These are phyloP conservation scores for Polygonum aviculare DNA, from an alignment of 148 eudicot species.

Conservation along the genomic window DNA sequence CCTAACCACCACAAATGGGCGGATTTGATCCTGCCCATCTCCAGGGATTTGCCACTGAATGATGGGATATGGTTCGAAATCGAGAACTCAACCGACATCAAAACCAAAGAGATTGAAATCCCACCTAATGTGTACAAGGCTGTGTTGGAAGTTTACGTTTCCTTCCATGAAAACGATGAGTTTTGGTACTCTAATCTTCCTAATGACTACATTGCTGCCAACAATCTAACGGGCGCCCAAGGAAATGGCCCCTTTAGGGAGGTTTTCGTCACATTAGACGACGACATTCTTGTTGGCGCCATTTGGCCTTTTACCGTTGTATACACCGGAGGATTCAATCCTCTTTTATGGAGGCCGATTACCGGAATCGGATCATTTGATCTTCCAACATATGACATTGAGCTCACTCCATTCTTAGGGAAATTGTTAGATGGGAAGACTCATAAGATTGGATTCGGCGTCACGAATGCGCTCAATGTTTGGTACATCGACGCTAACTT, in stretches of 20 bases:
- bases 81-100: slow-evolving; percentile 35
- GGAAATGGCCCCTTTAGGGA: slow-evolving; percentile 90
- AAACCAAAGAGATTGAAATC: slow-evolving; percentile 36
- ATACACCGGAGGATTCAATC: slow-evolving; percentile 82
- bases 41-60: slow-evolving; percentile 56
- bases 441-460: slow-evolving; percentile 55
- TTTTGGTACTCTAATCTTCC: slow-evolving; percentile 72
- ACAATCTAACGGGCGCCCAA: slow-evolving; percentile 33
- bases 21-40: slow-evolving; percentile 71
- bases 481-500: slow-evolving; percentile 91
- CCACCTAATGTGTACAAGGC: slow-evolving; percentile 72
- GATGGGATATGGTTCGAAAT: slow-evolving; percentile 94
- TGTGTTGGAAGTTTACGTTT: slow-evolving; percentile 82
- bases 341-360: slow-evolving; percentile 87
- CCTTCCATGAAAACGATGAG: slow-evolving; percentile 84
- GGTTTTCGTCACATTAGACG: slow-evolving; percentile 68
- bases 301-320: slow-evolving; percentile 87
- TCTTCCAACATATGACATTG: slow-evolving; percentile 77
- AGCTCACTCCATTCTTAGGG: slow-evolving; percentile 75
- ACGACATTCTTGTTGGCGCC: slow-evolving; percentile 43
- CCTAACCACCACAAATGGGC: slow-evolving; percentile 28
- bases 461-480: slow-evolving; percentile 70
- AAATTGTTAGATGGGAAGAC: slow-evolving; percentile 56
- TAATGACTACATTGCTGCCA: slow-evolving; percentile 50
- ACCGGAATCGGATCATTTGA: slow-evolving; percentile 76